Conservation (phyloP, 441 rosid species). For the Lepidium campestre region DNA sequence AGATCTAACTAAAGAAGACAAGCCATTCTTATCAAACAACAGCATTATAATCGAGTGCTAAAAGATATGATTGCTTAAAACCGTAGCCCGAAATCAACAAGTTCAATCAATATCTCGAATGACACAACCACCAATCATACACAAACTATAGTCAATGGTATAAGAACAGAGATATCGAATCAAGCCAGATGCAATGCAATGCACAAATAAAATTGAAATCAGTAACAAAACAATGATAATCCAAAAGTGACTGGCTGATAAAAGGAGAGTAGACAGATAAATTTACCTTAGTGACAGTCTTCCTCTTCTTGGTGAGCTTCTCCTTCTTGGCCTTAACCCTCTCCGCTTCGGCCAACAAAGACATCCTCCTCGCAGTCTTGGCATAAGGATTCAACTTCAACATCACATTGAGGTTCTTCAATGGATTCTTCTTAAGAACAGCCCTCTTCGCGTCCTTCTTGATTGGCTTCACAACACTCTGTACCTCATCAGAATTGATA, state of each 20-base stretch:
- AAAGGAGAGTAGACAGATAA: background rate
- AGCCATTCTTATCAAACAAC: background rate
- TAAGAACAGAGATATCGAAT: background rate
- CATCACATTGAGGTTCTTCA: constrained; percentile 80
- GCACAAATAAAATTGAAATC: background rate
- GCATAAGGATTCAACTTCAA: constrained; percentile 86
- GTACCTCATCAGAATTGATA: constrained; percentile 94
- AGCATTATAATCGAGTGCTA: too few relatives aligned
- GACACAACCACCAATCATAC: too few relatives aligned
- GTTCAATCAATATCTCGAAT: too few relatives aligned
- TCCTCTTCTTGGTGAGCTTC: constrained; percentile 86
- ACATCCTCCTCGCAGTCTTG: constrained; percentile 88
- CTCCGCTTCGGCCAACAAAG: constrained; percentile 83
- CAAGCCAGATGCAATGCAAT: background rate
- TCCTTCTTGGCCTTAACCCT: constrained; percentile 92
- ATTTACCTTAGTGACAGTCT: constrained; percentile 61
- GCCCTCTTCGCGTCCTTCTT: constrained; percentile 74
- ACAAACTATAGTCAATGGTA: background rate
- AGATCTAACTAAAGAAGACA: background rate
- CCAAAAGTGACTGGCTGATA: background rate
- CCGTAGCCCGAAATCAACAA: background rate
- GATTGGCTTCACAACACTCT: constrained; percentile 81
- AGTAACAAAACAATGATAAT: background rate
- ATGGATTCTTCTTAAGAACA: constrained; percentile 83
- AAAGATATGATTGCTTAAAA: background rate